phyloP scores from a whole-genome alignment of 345 rosid genomes.

The Cardamine occulta region DNA sequence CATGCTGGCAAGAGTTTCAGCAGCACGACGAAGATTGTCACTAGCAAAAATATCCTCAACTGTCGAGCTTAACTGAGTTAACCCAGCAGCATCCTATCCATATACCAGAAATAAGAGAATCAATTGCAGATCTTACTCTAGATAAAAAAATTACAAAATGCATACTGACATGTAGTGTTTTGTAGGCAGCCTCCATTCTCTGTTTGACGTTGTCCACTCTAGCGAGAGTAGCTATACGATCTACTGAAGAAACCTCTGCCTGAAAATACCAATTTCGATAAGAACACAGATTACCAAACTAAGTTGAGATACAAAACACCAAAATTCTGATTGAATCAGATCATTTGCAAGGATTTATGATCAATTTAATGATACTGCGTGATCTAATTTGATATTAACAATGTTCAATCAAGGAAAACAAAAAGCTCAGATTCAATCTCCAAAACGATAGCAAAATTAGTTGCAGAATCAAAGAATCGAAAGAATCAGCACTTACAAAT shows the following conservation, averaged over 20 bases:
- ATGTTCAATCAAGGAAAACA: conserved; percentile 13
- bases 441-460: not conserved
- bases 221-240: conserved; percentile 86
- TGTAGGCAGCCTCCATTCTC: conserved; percentile 96
- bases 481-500: conserved; percentile 4
- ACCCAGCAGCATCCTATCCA: conserved; percentile 92
- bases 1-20: conserved; percentile 99
- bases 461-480: not conserved
- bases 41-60: conserved; percentile 98
- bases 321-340: not conserved
- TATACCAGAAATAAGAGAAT: not conserved
- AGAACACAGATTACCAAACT: not conserved
- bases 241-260: conserved; percentile 98
- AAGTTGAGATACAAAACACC: no score
- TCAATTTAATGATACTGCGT: not conserved
- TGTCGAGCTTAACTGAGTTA: conserved; percentile 92
- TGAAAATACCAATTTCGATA: conserved; percentile 32
- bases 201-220: conserved; percentile 95
- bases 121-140: not conserved
- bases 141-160: conserved; percentile 1
- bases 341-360: not conserved
- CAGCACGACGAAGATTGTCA: conserved; percentile 97
- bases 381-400: conserved; percentile 4
- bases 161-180: conserved; percentile 76
- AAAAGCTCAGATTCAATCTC: conserved; percentile 16